A percentile compares a stretch with the other conserved stretches of the same genome.
Conservation (phyloP, 164 flowering plant genomes). For the Berberis vulgaris region DNA sequence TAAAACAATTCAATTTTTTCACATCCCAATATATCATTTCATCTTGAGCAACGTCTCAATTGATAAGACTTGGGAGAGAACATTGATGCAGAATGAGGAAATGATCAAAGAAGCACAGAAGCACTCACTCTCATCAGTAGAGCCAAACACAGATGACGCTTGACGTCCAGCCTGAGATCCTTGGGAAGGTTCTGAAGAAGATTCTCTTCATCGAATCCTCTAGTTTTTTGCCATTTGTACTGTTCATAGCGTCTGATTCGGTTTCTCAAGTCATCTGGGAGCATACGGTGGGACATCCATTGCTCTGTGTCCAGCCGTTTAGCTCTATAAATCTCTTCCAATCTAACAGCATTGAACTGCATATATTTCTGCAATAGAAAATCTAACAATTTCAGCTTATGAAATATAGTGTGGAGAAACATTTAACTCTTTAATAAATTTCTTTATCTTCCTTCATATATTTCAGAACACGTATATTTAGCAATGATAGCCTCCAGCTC, state of each 20-base stretch:
- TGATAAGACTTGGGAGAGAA: too few species aligned
- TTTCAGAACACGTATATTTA: too few species aligned
- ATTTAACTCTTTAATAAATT: too few species aligned
- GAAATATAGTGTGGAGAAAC: too few species aligned
- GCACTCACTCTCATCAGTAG: conserved; percentile 42
- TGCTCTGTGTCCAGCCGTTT: conserved; percentile 60
- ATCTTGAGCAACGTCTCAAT: too few species aligned
- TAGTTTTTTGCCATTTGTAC: conserved; percentile 58
- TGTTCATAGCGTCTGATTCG: conserved; percentile 53
- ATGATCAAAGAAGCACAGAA: too few species aligned
- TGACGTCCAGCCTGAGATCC: conserved; percentile 59
- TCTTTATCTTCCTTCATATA: too few species aligned
- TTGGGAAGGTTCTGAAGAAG: conserved; percentile 46
- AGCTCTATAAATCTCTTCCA: conserved; percentile 55
- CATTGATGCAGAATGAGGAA: too few species aligned
- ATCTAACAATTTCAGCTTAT: not conserved
- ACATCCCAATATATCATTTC: too few species aligned
- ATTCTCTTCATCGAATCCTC: conserved; percentile 59
- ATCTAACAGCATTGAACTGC: conserved; percentile 46
- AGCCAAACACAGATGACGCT: conserved; percentile 50
- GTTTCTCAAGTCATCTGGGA: conserved; percentile 45
- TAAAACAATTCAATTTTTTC: too few species aligned
- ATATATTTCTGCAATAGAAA: conserved; percentile 40
- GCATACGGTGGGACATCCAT: conserved; percentile 67
- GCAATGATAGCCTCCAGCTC: too few species aligned